Base-by-base conservation (phyloP, 371 early-diverging fungal genomes). In the Mucor circinelloides region DNA sequence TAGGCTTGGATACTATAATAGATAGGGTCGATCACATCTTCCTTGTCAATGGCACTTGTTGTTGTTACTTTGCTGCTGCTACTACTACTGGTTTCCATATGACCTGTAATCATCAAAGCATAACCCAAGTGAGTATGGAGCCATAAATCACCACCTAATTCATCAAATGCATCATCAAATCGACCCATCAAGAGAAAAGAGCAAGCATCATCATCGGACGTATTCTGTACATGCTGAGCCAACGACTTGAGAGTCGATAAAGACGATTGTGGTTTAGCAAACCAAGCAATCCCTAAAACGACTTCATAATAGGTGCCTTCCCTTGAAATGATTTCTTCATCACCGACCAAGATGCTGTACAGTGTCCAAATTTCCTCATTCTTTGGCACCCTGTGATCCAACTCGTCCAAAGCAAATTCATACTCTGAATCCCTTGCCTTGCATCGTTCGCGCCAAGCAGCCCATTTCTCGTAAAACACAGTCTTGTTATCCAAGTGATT, bases 1-100 rank as follows among this genome's bases (percentile, higher is more conserved):
- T 76, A 81, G 4, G 56, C 13, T n/a, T 70, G 15, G 21, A 72
- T 72, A 15, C 65, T 55, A 27, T 74, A 64, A 58, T 74, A 75
- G 9, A 81, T 62, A 6, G 81, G 81, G 27, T 69, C 69, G 7
- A 72, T 36, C n/a, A 67, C 59, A 0, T 25, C 17, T 58, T 73
- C 73, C 17, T 36, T 27, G n/a, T 63, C 23, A 4, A 3, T 30
- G 9, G 30, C n/a, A 28, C 4, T 31, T 10, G n/a, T 15, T 25
- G n/a, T 42, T 3, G 0, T 5, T 17, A 19, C 3, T 23, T 19
- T 42, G 1, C 17, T 31, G n/a, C 19, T n/a, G n/a, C n/a, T n/a
- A n/a, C n/a, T n/a, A n/a, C n/a, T n/a, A n/a, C n/a, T 31, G 21
- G 27, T 25, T 32, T 27, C 19, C 3, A 38, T 30, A 2, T 46